Conservation (phyloP, 208 protist species). For the Acanthamoeba triangularis region DNA sequence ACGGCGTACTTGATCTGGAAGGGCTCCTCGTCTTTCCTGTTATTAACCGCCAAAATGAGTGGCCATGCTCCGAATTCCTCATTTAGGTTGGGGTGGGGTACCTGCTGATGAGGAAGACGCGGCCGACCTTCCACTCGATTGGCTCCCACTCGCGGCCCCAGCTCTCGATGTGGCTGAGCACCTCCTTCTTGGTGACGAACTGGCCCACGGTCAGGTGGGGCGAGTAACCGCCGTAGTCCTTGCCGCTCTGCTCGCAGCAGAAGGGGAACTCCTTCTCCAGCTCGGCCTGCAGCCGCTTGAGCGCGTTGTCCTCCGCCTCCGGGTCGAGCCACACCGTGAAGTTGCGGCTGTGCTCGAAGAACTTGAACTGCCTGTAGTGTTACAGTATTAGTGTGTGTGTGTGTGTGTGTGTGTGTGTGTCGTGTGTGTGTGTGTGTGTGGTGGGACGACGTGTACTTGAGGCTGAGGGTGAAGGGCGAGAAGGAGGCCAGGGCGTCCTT, state of each 20-base stretch:
- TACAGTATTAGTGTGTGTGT: not conserved
- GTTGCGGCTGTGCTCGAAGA: constrained; percentile 72
- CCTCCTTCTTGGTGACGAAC: constrained; percentile 64
- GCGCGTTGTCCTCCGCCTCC: not conserved
- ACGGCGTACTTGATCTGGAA: constrained; percentile 65
- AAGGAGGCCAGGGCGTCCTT: constrained; percentile 35
- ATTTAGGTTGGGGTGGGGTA: not conserved
- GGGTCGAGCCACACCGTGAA: constrained; percentile 43
- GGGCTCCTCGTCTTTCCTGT: constrained; percentile 59
- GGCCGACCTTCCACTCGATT: not conserved
- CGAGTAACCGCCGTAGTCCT: constrained; percentile 59
- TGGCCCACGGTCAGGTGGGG: constrained; percentile 72
- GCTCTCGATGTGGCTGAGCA: not conserved
- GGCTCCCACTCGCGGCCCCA: constrained; percentile 37
- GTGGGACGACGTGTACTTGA: not conserved
- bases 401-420: too few species aligned
- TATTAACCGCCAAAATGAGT: not conserved
- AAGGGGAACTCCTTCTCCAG: constrained; percentile 66
- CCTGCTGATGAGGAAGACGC: constrained; percentile 66
- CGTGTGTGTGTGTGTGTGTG: too few species aligned
- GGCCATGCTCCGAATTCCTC: not conserved
- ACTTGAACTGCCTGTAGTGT: constrained; percentile 8
- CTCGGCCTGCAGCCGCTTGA: constrained; percentile 56
- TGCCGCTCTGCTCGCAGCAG: constrained; percentile 62
- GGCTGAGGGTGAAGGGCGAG: constrained; percentile 48